A percentile compares a stretch with the other conserved stretches of the same genome.
These are phyloP conservation scores for Andrographis paniculata DNA, from an alignment of 305 asterid genomes.

Conservation along the genomic window DNA sequence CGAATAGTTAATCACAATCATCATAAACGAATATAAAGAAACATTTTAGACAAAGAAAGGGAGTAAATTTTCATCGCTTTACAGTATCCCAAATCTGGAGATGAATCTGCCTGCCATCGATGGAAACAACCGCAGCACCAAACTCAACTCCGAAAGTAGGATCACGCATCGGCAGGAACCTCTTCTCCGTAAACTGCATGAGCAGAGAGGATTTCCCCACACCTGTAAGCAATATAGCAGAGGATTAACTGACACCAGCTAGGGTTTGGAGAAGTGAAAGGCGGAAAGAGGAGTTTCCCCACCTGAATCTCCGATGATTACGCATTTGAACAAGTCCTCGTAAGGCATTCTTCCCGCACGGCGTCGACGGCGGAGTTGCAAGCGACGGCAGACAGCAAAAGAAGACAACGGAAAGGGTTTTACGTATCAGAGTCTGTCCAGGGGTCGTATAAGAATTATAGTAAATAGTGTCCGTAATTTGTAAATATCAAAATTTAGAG, in stretches of 20 bases:
- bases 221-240: constrained; percentile 17
- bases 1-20: background rate
- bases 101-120: constrained; percentile 47
- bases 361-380: constrained; percentile 10
- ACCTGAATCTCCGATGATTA: constrained; percentile 57
- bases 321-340: constrained; percentile 53
- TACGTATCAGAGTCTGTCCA: too few relatives aligned
- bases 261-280: constrained; percentile 1
- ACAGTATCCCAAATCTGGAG: constrained; percentile 81
- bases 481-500: too few relatives aligned
- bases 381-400: too few relatives aligned
- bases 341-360: constrained; percentile 36
- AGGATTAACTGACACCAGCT: background rate
- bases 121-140: constrained; percentile 58
- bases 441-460: too few relatives aligned
- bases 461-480: too few relatives aligned
- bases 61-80: constrained; percentile 3
- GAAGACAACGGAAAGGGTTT: too few relatives aligned
- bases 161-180: constrained; percentile 68
- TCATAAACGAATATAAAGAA: background rate
- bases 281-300: background rate
- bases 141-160: constrained; percentile 67
- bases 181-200: constrained; percentile 59
- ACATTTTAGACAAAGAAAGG: background rate
- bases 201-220: constrained; percentile 70